Base-by-base conservation (phyloP, 164 flowering plant genomes). In the Hamamelis virginiana region DNA sequence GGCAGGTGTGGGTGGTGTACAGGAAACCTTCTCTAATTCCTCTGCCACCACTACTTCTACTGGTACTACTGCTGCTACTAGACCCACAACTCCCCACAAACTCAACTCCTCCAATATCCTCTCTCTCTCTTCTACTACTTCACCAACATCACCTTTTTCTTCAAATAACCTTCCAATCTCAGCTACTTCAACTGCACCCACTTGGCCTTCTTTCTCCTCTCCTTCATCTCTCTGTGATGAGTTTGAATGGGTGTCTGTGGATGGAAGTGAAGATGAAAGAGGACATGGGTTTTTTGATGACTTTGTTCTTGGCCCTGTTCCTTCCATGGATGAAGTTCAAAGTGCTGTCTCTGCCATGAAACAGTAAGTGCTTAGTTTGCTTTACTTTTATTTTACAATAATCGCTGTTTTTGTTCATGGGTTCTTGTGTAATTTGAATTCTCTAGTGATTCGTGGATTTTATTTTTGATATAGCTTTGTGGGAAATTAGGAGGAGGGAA, bases 301-400 rank as follows among this genome's bases (percentile, higher is more conserved):
- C 44, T 76, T 50, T 72, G 77, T 78, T 26, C 75, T 86, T 58
- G 86, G 86, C 6, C 68, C 80, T 56, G 87, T 81, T 77, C 95
- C 95, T 21, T 83, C 92, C 28, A 13, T 11, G 44, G 83, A 77
- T 63, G 95, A 90, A 68, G 92, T 84, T 5, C 81, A 81, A 45
- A 66, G 64, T 50, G 91, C 89, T 18, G 80, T 90, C 27, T 80
- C 85, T 63, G 72, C 85, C 57, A 80, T 90, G 70, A 83, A 83
- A 47, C 84, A 77, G 95, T 90, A 75, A 80, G 85, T 33, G 41
- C 41, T 33, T 33, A 33, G 6, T 33, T 33, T 33, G 41, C 41
- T 33, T 33, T 33, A 33, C 41, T 33, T 33, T 33, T 33, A 33
- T 6, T 33, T 33, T 33, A 33, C 41, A 33, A 33, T 2, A 33